Conservation (phyloP, 371 early-diverging fungal genomes). For the Mucor plumbeus region DNA sequence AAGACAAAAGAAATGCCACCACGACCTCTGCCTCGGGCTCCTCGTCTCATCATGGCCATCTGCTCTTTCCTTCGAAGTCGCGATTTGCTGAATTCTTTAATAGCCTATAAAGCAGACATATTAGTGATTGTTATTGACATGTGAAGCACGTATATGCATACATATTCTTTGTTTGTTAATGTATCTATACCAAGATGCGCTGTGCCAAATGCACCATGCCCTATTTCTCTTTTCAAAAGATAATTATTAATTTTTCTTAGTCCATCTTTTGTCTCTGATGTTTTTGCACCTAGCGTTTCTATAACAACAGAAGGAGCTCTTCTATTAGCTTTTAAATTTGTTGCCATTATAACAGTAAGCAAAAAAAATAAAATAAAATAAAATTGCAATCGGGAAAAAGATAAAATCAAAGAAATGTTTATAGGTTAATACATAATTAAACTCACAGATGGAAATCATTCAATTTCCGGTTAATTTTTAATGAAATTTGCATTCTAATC, state of each 20-base stretch:
- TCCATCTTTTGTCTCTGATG: slow-evolving; percentile 69
- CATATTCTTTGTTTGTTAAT: slow-evolving; percentile 57
- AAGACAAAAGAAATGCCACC: background rate
- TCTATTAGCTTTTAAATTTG: background rate
- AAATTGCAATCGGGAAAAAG: background rate
- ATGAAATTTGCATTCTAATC: no score
- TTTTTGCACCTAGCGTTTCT: slow-evolving; percentile 45
- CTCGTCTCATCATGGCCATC: slow-evolving; percentile 35
- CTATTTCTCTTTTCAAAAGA: slow-evolving; percentile 69
- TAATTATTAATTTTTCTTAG: slow-evolving; percentile 79
- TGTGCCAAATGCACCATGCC: slow-evolving; percentile 86
- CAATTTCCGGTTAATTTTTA: no score
- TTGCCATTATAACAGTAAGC: background rate
- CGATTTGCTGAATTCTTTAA: slow-evolving; percentile 34
- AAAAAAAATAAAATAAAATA: background rate
- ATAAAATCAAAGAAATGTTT: background rate
- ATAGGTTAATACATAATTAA: no score
- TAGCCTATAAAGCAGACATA: slow-evolving; percentile 25
- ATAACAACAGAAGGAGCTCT: background rate
- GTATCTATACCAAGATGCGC: slow-evolving; percentile 77
- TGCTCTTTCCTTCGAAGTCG: slow-evolving; percentile 35
- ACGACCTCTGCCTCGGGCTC: background rate
- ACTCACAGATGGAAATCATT: no score
- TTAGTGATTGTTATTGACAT: background rate
- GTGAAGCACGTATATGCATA: slow-evolving; percentile 25